These are phyloP conservation scores for Entrophospora sp. DNA, from an alignment of 192 early-diverging fungal species.

Conservation along the genomic window DNA sequence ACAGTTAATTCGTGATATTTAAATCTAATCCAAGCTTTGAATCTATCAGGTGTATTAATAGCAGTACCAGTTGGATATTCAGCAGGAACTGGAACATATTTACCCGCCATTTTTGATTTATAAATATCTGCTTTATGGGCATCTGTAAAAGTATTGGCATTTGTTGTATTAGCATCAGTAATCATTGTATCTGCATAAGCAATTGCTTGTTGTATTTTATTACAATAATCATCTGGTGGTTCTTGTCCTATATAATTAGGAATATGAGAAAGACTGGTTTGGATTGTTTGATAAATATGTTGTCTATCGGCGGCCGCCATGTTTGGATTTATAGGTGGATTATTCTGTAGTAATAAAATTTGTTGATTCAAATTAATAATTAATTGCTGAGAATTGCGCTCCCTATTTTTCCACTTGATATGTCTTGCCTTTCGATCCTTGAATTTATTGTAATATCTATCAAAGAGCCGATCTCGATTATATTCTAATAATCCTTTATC, in stretches of 20 bases:
- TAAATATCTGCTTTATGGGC: conserved; percentile 1
- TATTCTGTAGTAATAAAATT: not conserved
- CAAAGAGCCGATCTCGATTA: not conserved
- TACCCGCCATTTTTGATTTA: conserved; percentile 12
- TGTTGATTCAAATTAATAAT: not conserved
- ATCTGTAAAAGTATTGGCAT: conserved; percentile 3
- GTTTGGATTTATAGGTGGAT: conserved; percentile 2
- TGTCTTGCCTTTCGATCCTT: no score
- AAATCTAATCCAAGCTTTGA: not conserved
- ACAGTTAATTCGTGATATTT: not conserved
- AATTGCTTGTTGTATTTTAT: not conserved
- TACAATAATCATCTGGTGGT: conserved; percentile 13
- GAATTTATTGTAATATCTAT: not conserved
- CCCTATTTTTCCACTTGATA: not conserved
- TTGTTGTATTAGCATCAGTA: not conserved
- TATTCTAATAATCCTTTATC: no score
- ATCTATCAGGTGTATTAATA: not conserved
- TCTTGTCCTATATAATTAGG: not conserved
- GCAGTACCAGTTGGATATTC: not conserved
- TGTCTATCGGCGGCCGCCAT: not conserved
- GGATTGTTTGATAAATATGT: not conserved
- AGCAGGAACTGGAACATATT: conserved; percentile 3
- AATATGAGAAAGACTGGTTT: not conserved
- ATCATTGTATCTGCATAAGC: not conserved
- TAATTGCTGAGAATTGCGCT: not conserved